These are phyloP conservation scores for Paramecium caudatum DNA, from an alignment of 73 alveolate genomes.

Conservation along the genomic window DNA sequence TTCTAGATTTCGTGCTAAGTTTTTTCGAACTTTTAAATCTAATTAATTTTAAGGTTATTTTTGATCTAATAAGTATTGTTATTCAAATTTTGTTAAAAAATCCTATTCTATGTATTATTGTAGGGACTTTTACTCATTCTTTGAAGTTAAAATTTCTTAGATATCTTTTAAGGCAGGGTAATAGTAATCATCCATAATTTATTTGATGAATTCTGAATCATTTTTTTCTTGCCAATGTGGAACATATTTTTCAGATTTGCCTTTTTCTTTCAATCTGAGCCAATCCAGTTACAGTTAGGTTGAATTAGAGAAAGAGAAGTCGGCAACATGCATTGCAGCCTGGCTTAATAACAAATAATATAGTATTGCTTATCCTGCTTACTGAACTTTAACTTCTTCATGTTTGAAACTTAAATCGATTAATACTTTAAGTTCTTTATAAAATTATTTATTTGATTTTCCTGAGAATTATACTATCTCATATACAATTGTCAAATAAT, in stretches of 20 bases:
- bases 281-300: not conserved
- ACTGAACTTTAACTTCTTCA: constrained; percentile 23
- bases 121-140: not conserved
- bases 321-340: constrained; percentile 7
- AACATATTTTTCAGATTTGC: not conserved
- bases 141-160: not conserved
- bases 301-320: not conserved
- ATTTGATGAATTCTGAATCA: constrained; percentile 41
- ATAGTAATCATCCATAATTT: constrained; percentile 49
- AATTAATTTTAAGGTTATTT: not conserved
- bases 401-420: constrained; percentile 33
- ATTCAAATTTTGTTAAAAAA: not conserved
- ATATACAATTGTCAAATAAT: constrained; percentile 3
- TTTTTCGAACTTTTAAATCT: constrained; percentile 21
- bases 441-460: not conserved
- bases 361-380: constrained; percentile 11
- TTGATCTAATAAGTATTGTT: constrained; percentile 1
- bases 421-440: not conserved
- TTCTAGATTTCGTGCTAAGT: not conserved
- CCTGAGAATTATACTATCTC: constrained; percentile 31
- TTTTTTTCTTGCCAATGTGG: constrained; percentile 15
- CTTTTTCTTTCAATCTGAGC: not conserved
- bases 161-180: constrained; percentile 23
- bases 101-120: not conserved
- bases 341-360: not conserved